Evolutionary conservation across 768 basidiomycete species (phyloP), one percentile per base, ranked within the genome.

Genomic region (Boletus reticulatus): DNA sequence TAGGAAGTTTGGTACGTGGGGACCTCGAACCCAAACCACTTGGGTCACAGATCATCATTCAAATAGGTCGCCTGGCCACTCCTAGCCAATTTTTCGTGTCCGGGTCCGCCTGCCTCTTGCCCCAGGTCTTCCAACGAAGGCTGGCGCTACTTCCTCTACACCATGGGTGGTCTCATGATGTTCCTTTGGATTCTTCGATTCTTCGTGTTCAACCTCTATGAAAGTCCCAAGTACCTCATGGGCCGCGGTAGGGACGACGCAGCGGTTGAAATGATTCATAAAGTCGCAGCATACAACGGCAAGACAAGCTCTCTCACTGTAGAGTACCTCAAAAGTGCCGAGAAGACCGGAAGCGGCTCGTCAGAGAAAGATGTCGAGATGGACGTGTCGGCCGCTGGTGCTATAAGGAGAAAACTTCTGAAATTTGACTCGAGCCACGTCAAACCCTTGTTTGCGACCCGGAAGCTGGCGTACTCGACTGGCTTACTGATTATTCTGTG

Each of bases 71-170:
- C 88, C 4, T 89, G 88, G 88, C 84, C 86, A 1, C 73, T 91
- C 13, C 78, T 90, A 47, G 76, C 81, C n/a, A 80, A 87, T 61
- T 84, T 78, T 64, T 87, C 88, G 5, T 90, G 88, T 61, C 62
- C 77, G 7, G 61, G 52, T 31, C 71, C 75, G 6, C 69, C 45
- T 80, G 83, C 65, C 62, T 75, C 70, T 10, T 89, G 87, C 66
- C 71, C 77, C 7, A 75, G 76, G 29, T 72, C 76, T 2, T 76
- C 80, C 6, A 89, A 91, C 57, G 67, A 80, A 70, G 88, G 88
- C 19, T 91, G 89, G 89, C 77, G 89, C 22, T 89, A 89, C 67
- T 84, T 88, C 65, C 73, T 88, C n/a, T 87, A 79, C 64, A 71
- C 81, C 13, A 84, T 90, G 81, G 87, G 88, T 8, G 88, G 84